Evolutionary conservation across 2,329 filamentous ascomycete genomes (phyloP).

Genomic region (Aspergillus arachidicola): DNA sequence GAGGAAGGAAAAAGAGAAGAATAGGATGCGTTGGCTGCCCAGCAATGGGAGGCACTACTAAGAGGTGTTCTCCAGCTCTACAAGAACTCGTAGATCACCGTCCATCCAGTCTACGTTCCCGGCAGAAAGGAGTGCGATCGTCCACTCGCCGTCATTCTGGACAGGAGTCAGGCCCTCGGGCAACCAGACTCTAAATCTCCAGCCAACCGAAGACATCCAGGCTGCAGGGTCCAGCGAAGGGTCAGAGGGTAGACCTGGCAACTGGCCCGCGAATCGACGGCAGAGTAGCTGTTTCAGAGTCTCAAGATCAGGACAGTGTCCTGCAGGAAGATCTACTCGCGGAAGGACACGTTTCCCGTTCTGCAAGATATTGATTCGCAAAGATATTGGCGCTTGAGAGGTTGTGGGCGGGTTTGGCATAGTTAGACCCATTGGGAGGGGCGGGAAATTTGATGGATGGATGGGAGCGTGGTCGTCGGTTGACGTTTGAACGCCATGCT

Average conservation of each 20-base stretch:
- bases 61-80: constrained; percentile 34
- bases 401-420: constrained; percentile 7
- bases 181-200: constrained; percentile 45
- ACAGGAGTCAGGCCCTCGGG: constrained; percentile 45
- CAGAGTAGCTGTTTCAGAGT: constrained; percentile 34
- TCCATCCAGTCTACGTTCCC: constrained; percentile 52
- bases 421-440: constrained; percentile 17
- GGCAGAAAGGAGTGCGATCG: constrained; percentile 45
- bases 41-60: not conserved
- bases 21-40: not conserved
- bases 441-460: constrained; percentile 18
- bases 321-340: constrained; percentile 38
- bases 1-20: not conserved
- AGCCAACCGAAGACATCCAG: constrained; percentile 23
- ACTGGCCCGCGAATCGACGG: constrained; percentile 34
- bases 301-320: constrained; percentile 38
- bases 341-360: constrained; percentile 44
- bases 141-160: constrained; percentile 47
- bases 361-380: constrained; percentile 43
- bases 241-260: constrained; percentile 30
- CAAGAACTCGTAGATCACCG: constrained; percentile 44
- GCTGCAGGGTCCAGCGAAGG: constrained; percentile 21
- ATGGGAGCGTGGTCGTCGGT: constrained; percentile 13
- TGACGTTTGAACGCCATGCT: constrained; percentile 21
- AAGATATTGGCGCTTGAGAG: constrained; percentile 28